Evolutionary conservation across 306 rosid genomes (phyloP).

Genomic region (Lathyrus oleraceus): DNA sequence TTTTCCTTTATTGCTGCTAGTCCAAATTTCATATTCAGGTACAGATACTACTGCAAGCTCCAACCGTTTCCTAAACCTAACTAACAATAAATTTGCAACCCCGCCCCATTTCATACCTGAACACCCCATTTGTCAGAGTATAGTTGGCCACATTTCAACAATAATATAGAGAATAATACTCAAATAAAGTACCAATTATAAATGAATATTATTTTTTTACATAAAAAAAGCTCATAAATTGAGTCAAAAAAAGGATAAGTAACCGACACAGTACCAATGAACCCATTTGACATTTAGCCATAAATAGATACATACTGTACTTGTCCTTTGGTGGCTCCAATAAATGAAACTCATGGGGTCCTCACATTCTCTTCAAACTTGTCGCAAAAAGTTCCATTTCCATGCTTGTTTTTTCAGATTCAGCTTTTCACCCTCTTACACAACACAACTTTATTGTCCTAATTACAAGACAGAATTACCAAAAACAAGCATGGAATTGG

Average conservation of each 20-base stretch:
- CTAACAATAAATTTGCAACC: conserved; percentile 13
- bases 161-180: background rate
- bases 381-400: conserved; percentile 56
- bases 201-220: conserved; percentile 22
- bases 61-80: conserved; percentile 8
- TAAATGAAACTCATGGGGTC: conserved; percentile 75
- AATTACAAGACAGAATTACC: conserved; percentile 7
- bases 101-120: background rate
- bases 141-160: conserved; percentile 11
- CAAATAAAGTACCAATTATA: conserved; percentile 28
- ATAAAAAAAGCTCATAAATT: too few species aligned
- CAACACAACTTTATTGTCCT: conserved; percentile 21
- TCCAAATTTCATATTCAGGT: too few species aligned
- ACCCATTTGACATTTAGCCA: conserved; percentile 40
- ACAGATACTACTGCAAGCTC: background rate
- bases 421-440: conserved; percentile 29
- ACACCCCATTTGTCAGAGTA: conserved; percentile 32
- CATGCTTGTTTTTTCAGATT: conserved; percentile 74
- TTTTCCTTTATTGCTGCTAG: too few species aligned
- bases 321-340: conserved; percentile 44
- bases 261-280: conserved; percentile 26
- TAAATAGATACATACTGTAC: conserved; percentile 35
- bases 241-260: background rate
- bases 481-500: conserved; percentile 78
- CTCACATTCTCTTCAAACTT: conserved; percentile 40